Conservation (phyloP, 495 filamentous ascomycete species). For the Aspergillus asperescens region DNA sequence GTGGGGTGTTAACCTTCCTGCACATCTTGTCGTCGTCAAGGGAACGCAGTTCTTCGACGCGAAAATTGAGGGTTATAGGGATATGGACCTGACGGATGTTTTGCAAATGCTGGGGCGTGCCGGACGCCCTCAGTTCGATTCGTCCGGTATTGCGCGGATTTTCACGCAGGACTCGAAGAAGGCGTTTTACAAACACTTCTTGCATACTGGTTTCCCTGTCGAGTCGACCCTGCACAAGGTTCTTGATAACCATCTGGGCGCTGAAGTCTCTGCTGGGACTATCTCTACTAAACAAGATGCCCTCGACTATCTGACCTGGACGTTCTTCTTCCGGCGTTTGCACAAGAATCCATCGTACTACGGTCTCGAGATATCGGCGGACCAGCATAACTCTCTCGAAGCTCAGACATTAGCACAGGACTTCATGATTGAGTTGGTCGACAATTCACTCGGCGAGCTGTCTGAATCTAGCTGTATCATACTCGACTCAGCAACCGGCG, state of each 20-base stretch:
- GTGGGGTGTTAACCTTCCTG: slow-evolving; percentile 97
- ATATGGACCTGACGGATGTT: slow-evolving; percentile 99
- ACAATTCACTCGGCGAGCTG: slow-evolving; percentile 74
- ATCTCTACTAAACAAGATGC: slow-evolving; percentile 93
- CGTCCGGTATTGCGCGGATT: slow-evolving; percentile 89
- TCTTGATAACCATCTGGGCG: slow-evolving; percentile 92
- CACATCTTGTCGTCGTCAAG: slow-evolving; percentile 96
- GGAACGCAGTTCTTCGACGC: slow-evolving; percentile 98
- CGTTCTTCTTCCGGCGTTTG: slow-evolving; percentile 94
- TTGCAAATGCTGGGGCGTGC: slow-evolving; percentile 97
- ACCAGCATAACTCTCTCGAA: slow-evolving; percentile 85
- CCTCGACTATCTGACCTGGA: slow-evolving; percentile 97
- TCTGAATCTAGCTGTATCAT: slow-evolving; percentile 76
- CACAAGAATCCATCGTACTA: slow-evolving; percentile 99
- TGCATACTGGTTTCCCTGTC: slow-evolving; percentile 97
- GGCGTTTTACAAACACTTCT: slow-evolving; percentile 99
- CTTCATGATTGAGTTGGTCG: slow-evolving; percentile 87
- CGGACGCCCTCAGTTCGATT: slow-evolving; percentile 93
- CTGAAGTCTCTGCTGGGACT: slow-evolving; percentile 90
- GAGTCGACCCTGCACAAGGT: slow-evolving; percentile 96
- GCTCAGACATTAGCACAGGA: slow-evolving; percentile 83
- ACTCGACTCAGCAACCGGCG: slow-evolving; percentile 71
- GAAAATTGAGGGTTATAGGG: slow-evolving; percentile 94
- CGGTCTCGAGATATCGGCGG: slow-evolving; percentile 86
- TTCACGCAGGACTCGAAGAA: slow-evolving; percentile 98